phyloP scores from a whole-genome alignment of 2,329 filamentous ascomycete genomes.

The Aspergillus glaucus region DNA sequence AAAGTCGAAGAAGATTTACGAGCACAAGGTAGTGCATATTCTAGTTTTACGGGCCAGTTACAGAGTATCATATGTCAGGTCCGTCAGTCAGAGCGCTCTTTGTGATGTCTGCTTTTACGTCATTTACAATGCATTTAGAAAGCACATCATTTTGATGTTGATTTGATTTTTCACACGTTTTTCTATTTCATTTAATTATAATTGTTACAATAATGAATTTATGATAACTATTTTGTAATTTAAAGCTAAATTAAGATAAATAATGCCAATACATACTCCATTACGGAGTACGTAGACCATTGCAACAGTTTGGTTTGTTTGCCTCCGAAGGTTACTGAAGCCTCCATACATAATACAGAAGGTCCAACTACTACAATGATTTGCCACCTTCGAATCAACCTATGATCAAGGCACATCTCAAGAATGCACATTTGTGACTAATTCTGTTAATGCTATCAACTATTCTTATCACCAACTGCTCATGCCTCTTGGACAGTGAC shows the following conservation, averaged over 20 bases:
- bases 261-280: neutral
- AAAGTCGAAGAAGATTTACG: conserved; percentile 48
- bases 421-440: neutral
- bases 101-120: neutral
- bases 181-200: neutral
- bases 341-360: neutral
- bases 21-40: conserved; percentile 43
- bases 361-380: neutral
- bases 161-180: too few species aligned
- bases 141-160: too few species aligned
- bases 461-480: neutral
- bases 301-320: neutral
- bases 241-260: neutral
- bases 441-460: neutral
- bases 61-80: conserved; percentile 47
- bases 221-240: neutral
- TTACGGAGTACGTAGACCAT: neutral
- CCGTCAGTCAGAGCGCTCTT: neutral
- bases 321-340: neutral
- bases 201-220: neutral
- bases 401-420: neutral
- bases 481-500: neutral
- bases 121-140: neutral
- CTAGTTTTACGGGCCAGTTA: conserved; percentile 50
- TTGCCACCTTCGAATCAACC: neutral